Percentiles rank a stretch among this genome's conserved stretches.
Conservation (phyloP, 192 early-diverging fungal genomes). For the Ambispora gerdemannii region DNA sequence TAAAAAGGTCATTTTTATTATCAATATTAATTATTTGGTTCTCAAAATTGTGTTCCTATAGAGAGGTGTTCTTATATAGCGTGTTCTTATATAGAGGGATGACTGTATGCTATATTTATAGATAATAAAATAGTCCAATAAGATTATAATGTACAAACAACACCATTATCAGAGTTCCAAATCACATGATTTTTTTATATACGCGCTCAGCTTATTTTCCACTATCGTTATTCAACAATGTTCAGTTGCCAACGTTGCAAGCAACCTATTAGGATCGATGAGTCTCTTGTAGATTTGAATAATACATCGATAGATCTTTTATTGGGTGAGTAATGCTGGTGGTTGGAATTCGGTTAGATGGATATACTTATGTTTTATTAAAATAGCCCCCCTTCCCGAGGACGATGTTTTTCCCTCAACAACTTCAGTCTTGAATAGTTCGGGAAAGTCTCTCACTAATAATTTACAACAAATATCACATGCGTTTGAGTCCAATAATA, state of each 20-base stretch:
- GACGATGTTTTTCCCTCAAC: neutral
- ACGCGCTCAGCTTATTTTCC: too few species aligned
- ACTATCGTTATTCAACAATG: neutral
- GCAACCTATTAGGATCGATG: conserved; percentile 60
- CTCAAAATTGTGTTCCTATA: too few species aligned
- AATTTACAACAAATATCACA: conserved; percentile 29
- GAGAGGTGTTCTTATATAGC: too few species aligned
- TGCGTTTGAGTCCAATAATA: neutral
- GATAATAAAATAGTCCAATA: too few species aligned
- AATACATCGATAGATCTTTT: conserved; percentile 50
- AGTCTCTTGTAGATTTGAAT: conserved; percentile 57
- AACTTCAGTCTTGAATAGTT: conserved; percentile 24
- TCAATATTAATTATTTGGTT: too few species aligned
- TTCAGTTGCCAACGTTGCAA: conserved; percentile 63
- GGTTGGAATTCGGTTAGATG: conserved; percentile 4
- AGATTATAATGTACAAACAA: too few species aligned
- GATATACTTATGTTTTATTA: neutral
- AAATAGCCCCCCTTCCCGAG: neutral
- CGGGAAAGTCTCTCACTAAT: conserved; percentile 32
- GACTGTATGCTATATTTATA: too few species aligned
- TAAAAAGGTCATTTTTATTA: too few species aligned
- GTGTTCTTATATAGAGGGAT: too few species aligned
- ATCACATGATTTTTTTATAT: neutral
- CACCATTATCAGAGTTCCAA: neutral
- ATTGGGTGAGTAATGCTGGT: conserved; percentile 42